phyloP scores from a whole-genome alignment of 2,329 filamentous ascomycete species.

The Exophiala dermatitidis region DNA sequence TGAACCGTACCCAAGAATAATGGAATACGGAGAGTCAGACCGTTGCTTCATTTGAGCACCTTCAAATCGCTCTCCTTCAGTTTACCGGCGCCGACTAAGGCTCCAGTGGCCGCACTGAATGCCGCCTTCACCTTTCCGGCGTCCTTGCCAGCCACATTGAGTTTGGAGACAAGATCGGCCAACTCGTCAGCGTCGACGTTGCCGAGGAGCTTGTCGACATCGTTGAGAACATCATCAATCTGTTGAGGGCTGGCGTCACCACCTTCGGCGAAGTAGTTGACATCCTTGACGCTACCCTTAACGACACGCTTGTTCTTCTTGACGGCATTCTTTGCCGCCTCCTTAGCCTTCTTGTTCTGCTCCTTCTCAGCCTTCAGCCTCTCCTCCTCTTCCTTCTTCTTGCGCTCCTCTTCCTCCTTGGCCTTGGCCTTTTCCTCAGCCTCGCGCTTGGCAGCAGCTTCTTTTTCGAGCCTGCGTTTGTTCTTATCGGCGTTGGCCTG shows the following conservation, averaged over 20 bases:
- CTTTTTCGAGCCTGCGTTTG: conserved; percentile 83
- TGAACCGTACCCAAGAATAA: neutral
- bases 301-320: conserved; percentile 99
- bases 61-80: conserved; percentile 77
- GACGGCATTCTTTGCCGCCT: conserved; percentile 94
- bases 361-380: conserved; percentile 78
- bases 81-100: conserved; percentile 74
- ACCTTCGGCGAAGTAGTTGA: conserved; percentile 80
- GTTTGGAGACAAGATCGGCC: conserved; percentile 70
- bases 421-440: conserved; percentile 76
- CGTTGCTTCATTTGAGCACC: conserved; percentile 32
- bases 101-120: conserved; percentile 70
- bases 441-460: conserved; percentile 81
- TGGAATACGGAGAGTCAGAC: neutral
- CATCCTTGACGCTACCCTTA: conserved; percentile 88
- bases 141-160: conserved; percentile 69
- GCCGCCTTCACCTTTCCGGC: conserved; percentile 76
- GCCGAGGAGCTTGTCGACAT: conserved; percentile 77
- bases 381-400: conserved; percentile 76
- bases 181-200: conserved; percentile 91
- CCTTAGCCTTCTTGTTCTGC: conserved; percentile 89
- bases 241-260: conserved; percentile 63
- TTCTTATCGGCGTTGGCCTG: conserved; percentile 90
- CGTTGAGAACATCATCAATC: conserved; percentile 74
- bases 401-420: conserved; percentile 75